These are phyloP conservation scores for Diplocarpon rosae DNA, from an alignment of 2,329 filamentous ascomycete genomes.

Conservation along the genomic window DNA sequence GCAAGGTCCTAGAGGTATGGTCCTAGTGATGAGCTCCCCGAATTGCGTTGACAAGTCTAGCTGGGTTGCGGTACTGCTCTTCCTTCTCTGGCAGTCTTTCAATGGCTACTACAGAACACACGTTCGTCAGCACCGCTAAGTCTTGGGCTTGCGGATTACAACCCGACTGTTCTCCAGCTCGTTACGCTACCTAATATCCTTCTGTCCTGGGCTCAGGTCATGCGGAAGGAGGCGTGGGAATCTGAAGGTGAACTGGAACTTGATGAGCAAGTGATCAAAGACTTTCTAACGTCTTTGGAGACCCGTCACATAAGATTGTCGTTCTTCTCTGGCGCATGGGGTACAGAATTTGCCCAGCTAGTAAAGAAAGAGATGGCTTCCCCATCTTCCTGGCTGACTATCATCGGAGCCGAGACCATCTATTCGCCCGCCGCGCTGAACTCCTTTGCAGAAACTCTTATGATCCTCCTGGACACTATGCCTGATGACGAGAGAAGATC, in stretches of 20 bases:
- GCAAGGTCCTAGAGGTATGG: conserved; percentile 25
- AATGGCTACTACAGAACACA: conserved; percentile 36
- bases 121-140: not conserved
- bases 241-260: conserved; percentile 27
- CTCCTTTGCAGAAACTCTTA: conserved; percentile 57
- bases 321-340: conserved; percentile 70
- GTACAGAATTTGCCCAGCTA: conserved; percentile 48
- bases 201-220: conserved; percentile 45
- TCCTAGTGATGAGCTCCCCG: not conserved
- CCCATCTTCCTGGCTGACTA: conserved; percentile 31
- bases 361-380: conserved; percentile 28
- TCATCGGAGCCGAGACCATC: conserved; percentile 73
- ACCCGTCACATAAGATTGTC: conserved; percentile 43
- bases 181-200: conserved; percentile 73
- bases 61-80: conserved; percentile 71
- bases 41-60: conserved; percentile 30
- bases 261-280: conserved; percentile 37
- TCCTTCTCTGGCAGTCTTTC: conserved; percentile 60
- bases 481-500: conserved; percentile 33
- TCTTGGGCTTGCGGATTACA: conserved; percentile 62
- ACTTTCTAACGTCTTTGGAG: conserved; percentile 46
- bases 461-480: conserved; percentile 41
- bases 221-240: conserved; percentile 16
- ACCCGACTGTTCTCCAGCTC: conserved; percentile 63
- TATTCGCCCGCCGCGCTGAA: conserved; percentile 64